phyloP scores from a whole-genome alignment of 192 early-diverging fungal species.

The Mortierella hygrophila region DNA sequence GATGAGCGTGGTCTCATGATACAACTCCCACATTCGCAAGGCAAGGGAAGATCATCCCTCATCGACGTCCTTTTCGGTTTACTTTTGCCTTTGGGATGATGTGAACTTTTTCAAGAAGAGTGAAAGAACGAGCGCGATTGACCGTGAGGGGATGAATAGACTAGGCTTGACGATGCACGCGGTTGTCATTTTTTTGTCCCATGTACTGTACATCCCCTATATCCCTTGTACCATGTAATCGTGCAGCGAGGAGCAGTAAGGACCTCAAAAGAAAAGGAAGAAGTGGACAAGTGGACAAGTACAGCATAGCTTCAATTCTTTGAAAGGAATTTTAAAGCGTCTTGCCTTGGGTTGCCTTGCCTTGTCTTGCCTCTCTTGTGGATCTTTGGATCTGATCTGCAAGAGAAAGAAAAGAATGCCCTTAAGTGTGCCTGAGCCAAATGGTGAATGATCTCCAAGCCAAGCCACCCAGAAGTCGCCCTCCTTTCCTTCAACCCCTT shows the following conservation, averaged over 20 bases:
- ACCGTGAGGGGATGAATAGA: background rate
- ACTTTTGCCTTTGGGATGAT: too few relatives aligned
- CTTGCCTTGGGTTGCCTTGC: too few relatives aligned
- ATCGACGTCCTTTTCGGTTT: background rate
- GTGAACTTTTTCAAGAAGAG: too few relatives aligned
- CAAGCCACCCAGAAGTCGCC: background rate
- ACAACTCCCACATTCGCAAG: background rate
- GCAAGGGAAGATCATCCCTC: background rate
- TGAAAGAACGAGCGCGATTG: background rate
- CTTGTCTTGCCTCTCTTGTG: too few relatives aligned
- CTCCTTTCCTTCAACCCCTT: background rate
- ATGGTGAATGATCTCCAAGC: background rate
- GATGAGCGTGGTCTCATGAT: background rate
- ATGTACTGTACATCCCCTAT: background rate
- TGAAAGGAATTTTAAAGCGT: background rate
- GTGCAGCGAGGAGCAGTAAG: background rate
- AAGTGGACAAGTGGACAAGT: background rate
- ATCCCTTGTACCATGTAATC: background rate
- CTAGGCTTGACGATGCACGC: background rate
- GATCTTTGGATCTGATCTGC: too few relatives aligned
- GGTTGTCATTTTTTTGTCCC: background rate
- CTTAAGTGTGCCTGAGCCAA: background rate
- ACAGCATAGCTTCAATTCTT: background rate
- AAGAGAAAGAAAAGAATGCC: background rate
- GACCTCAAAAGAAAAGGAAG: background rate